Conservation (phyloP, 1,284 basidiomycete genomes). For the Austroboletus niveus region DNA sequence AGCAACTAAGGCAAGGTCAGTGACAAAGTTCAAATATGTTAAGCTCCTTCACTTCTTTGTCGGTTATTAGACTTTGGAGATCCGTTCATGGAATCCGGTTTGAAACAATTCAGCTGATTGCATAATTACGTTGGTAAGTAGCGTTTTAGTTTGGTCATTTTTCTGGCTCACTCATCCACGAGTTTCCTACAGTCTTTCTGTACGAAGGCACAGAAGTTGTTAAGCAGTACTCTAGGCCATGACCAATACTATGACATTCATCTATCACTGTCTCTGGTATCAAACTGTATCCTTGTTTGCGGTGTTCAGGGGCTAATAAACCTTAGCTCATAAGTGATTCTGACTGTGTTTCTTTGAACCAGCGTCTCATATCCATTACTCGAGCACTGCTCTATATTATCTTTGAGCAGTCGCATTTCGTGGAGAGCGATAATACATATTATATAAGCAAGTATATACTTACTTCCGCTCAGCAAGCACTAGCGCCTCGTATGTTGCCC, state of each 20-base stretch:
- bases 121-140: slow-evolving; percentile 8
- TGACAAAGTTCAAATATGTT: not conserved
- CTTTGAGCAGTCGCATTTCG: no score
- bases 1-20: slow-evolving; percentile 40
- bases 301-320: no score
- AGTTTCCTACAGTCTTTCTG: not conserved
- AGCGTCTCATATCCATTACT: no score
- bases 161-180: slow-evolving; percentile 19
- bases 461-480: not conserved
- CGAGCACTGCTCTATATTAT: no score
- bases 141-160: slow-evolving; percentile 4
- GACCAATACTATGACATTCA: not conserved
- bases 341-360: no score
- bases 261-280: slow-evolving; percentile 5
- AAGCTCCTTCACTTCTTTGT: not conserved
- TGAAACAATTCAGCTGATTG: slow-evolving; percentile 10
- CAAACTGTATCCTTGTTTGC: not conserved
- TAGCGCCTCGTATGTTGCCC: slow-evolving; percentile 19
- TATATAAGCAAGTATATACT: no score
- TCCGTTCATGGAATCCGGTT: slow-evolving; percentile 41
- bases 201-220: not conserved
- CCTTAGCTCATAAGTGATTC: no score
- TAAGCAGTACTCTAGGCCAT: not conserved
- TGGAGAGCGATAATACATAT: no score
- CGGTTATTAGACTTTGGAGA: slow-evolving; percentile 42